Percentiles rank a stretch among this genome's conserved stretches.
Evolutionary conservation across 2,329 filamentous ascomycete species (phyloP).

Genomic region (Penicillium sp.): DNA sequence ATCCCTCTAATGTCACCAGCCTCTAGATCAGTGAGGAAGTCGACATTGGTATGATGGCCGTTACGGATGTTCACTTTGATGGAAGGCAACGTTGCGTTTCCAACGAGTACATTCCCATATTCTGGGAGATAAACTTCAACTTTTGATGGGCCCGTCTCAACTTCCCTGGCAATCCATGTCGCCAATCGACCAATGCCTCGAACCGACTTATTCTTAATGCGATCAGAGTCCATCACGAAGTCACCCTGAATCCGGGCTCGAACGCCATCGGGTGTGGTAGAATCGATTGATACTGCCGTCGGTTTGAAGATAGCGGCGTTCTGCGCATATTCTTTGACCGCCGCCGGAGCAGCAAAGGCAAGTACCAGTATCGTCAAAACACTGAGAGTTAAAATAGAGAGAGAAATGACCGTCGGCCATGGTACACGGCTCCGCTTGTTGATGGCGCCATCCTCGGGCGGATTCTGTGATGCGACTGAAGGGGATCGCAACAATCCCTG

Average conservation of each 20-base stretch:
- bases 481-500: slow-evolving; percentile 16
- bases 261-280: slow-evolving; percentile 75
- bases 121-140: slow-evolving; percentile 79
- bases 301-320: slow-evolving; percentile 79
- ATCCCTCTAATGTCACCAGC: slow-evolving; percentile 76
- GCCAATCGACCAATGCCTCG: slow-evolving; percentile 72
- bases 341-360: slow-evolving; percentile 76
- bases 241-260: slow-evolving; percentile 76
- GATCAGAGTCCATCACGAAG: slow-evolving; percentile 74
- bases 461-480: slow-evolving; percentile 22
- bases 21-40: slow-evolving; percentile 72
- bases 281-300: slow-evolving; percentile 78
- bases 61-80: slow-evolving; percentile 74
- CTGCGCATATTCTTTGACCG: slow-evolving; percentile 81
- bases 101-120: slow-evolving; percentile 73
- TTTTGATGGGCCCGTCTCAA: slow-evolving; percentile 69
- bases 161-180: slow-evolving; percentile 74
- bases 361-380: slow-evolving; percentile 69
- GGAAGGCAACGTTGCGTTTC: slow-evolving; percentile 71
- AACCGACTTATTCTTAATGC: slow-evolving; percentile 68
- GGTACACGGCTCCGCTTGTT: slow-evolving; percentile 41
- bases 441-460: slow-evolving; percentile 12
- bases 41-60: slow-evolving; percentile 71
- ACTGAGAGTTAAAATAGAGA: slow-evolving; percentile 61
- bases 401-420: slow-evolving; percentile 78